These are phyloP conservation scores for Talaromyces sp. DNA, from an alignment of 2,329 filamentous ascomycete genomes.

Conservation along the genomic window DNA sequence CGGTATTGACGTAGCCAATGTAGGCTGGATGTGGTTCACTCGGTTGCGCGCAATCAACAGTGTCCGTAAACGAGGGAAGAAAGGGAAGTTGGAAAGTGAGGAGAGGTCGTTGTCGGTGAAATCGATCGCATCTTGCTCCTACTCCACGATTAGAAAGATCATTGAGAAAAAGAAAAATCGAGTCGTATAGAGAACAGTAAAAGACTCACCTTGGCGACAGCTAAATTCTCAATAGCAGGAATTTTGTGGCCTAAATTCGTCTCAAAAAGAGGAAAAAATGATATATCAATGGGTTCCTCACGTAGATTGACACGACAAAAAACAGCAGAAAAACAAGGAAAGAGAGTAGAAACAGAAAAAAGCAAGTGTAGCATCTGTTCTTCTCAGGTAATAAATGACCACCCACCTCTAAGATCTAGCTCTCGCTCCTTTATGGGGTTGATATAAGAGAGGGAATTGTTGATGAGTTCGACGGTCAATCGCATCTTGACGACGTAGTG, in stretches of 20 bases:
- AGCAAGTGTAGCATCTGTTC: conserved; percentile 90
- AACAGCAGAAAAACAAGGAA: conserved; percentile 1
- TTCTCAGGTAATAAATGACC: conserved; percentile 57
- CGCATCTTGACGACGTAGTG: conserved; percentile 58
- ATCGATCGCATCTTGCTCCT: conserved; percentile 96
- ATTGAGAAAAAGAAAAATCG: neutral
- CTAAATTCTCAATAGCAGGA: conserved; percentile 93
- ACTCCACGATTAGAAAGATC: neutral
- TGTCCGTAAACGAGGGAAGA: conserved; percentile 80
- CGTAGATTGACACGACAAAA: conserved; percentile 19
- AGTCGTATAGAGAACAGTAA: neutral
- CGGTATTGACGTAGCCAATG: conserved; percentile 69
- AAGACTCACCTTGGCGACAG: conserved; percentile 75
- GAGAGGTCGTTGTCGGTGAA: conserved; percentile 98
- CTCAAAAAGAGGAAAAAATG: conserved; percentile 43
- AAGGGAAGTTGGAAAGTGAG: conserved; percentile 83
- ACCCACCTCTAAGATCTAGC: conserved; percentile 98
- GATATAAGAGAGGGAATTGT: conserved; percentile 92
- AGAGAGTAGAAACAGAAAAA: conserved; percentile 7
- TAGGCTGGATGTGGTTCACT: conserved; percentile 72
- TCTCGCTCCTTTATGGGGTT: conserved; percentile 98
- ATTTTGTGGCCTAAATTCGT: conserved; percentile 86
- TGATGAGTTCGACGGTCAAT: conserved; percentile 91
- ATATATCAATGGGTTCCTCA: conserved; percentile 71
- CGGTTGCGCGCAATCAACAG: conserved; percentile 88